Percentiles rank a stretch among this genome's conserved stretches.
Conservation (phyloP, 176 grass and related monocot genomes). For the Raddia distichophylla region DNA sequence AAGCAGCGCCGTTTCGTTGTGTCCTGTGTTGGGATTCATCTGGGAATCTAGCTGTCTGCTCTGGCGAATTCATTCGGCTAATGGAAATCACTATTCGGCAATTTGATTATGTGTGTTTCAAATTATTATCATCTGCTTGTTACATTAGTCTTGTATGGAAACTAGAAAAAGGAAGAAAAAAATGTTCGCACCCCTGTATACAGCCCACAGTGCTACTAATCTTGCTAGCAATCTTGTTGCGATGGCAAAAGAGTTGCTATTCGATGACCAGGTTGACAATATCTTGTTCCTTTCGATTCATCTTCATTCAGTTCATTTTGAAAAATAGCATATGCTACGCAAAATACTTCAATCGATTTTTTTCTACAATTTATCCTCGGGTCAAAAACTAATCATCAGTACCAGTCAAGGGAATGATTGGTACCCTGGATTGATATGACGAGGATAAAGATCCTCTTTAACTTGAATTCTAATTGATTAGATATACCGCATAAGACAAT, state of each 20-base stretch:
- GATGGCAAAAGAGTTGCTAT: neutral
- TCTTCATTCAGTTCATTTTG: no score
- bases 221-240: neutral
- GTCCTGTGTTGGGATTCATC: neutral
- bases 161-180: neutral
- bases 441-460: no score
- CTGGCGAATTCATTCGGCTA: neutral
- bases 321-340: no score
- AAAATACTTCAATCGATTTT: no score
- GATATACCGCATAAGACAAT: no score
- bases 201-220: constrained; percentile 10
- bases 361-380: no score
- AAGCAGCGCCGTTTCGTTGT: neutral
- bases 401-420: no score
- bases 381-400: no score
- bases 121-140: neutral
- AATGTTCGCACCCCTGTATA: neutral
- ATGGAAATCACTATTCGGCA: neutral
- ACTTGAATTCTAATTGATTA: no score
- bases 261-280: neutral
- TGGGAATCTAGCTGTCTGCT: neutral
- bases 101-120: neutral
- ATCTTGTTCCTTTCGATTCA: neutral
- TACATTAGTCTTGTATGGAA: neutral
- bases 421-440: no score